These are phyloP conservation scores for Glaciozyma antarctica DNA, from an alignment of 768 basidiomycete genomes.

Conservation along the genomic window DNA sequence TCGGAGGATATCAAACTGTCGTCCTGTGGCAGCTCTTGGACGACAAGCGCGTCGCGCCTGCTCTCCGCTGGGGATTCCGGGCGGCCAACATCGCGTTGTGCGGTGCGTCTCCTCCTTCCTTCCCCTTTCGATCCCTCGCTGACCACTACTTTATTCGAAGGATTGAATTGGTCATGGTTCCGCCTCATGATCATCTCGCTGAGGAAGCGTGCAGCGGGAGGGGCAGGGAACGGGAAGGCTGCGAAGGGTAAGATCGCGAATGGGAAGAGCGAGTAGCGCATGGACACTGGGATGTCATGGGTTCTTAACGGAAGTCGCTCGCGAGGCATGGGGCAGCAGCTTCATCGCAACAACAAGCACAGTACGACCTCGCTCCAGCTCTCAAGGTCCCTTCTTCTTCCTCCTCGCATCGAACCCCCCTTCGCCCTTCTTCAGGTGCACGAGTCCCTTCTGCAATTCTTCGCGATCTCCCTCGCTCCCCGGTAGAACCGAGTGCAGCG, in stretches of 20 bases:
- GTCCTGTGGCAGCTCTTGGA: conserved; percentile 17
- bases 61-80: conserved; percentile 3
- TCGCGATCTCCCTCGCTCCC: not conserved
- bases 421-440: not conserved
- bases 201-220: not conserved
- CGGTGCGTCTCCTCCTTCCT: not conserved
- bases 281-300: not conserved
- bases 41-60: not conserved
- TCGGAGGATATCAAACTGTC: conserved; percentile 23
- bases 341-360: not conserved
- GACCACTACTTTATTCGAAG: not conserved
- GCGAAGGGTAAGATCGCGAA: not conserved
- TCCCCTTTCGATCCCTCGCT: not conserved
- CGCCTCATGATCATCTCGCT: conserved; percentile 26
- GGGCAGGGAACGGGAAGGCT: not conserved
- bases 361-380: not conserved
- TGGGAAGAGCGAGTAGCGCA: not conserved
- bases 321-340: not conserved
- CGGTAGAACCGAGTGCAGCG: not conserved
- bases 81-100: conserved; percentile 2
- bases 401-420: not conserved
- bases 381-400: not conserved
- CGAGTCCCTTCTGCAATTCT: not conserved
- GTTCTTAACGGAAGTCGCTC: no score
- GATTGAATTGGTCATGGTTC: conserved; percentile 22